Percentiles rank a stretch among this genome's conserved stretches.
Conservation (phyloP, 352 stramenopile species). For the Pythium insidiosum region DNA sequence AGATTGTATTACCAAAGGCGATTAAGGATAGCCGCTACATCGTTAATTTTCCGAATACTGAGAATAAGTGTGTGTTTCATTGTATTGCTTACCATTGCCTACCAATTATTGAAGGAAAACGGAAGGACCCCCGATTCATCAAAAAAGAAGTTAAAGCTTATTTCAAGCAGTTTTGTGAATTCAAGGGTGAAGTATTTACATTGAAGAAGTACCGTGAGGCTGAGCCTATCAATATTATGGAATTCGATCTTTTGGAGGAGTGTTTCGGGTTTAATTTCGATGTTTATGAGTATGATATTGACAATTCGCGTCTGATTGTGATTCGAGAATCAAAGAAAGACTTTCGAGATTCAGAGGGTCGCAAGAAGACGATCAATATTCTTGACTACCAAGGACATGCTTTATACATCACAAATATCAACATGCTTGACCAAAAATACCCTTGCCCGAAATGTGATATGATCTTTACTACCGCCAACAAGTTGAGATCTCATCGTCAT, state of each 20-base stretch:
- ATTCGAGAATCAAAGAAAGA: neutral
- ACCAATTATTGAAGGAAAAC: too few relatives aligned
- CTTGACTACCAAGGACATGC: neutral
- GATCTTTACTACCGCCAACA: neutral
- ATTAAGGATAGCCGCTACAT: too few relatives aligned
- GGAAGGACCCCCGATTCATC: too few relatives aligned
- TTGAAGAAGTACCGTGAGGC: too few relatives aligned
- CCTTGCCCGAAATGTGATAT: neutral
- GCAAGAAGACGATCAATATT: neutral
- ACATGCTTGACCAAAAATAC: neutral
- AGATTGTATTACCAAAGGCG: too few relatives aligned
- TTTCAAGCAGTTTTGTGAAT: too few relatives aligned
- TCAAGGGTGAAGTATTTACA: neutral
- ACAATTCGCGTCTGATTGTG: neutral
- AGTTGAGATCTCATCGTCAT: neutral
- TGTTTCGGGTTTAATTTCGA: too few relatives aligned
- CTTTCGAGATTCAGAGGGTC: neutral
- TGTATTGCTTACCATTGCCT: too few relatives aligned
- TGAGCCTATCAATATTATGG: neutral
- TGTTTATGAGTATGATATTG: too few relatives aligned
- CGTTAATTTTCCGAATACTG: too few relatives aligned
- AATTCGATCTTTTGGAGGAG: neutral
- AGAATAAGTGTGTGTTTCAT: too few relatives aligned
- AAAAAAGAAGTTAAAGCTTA: too few relatives aligned
- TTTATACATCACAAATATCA: neutral